phyloP scores from a whole-genome alignment of 495 filamentous ascomycete genomes.

The Wilcoxina mikolae region DNA sequence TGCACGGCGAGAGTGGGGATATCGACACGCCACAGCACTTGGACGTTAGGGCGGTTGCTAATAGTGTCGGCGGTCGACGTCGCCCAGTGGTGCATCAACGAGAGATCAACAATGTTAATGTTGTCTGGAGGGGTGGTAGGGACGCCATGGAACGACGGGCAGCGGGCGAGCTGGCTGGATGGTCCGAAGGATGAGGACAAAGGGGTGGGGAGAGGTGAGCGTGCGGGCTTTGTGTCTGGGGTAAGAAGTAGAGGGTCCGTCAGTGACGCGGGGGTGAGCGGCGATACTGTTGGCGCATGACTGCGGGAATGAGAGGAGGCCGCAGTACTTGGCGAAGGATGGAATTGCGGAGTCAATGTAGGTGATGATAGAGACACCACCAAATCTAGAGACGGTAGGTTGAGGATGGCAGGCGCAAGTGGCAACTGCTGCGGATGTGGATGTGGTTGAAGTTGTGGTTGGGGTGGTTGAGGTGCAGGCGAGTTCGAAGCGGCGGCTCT shows the following conservation, averaged over 20 bases:
- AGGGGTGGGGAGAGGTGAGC: neutral
- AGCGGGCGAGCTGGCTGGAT: neutral
- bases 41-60: neutral
- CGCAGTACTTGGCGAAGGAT: no score
- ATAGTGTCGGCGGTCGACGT: slow-evolving; percentile 12
- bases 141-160: neutral
- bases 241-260: neutral
- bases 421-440: no score
- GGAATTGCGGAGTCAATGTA: no score
- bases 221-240: neutral
- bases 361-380: no score
- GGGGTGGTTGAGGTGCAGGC: neutral
- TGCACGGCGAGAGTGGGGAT: slow-evolving; percentile 30
- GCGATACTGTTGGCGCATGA: no score
- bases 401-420: no score
- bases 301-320: no score
- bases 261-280: neutral
- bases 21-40: slow-evolving; percentile 27
- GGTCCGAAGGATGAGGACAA: neutral
- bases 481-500: neutral
- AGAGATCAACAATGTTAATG: slow-evolving; percentile 18
- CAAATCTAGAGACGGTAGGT: no score
- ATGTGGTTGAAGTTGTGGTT: no score
- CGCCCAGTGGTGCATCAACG: slow-evolving; percentile 28
- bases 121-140: neutral